Base-by-base conservation (phyloP, 768 basidiomycete genomes). In the Suillus subalutaceus region DNA sequence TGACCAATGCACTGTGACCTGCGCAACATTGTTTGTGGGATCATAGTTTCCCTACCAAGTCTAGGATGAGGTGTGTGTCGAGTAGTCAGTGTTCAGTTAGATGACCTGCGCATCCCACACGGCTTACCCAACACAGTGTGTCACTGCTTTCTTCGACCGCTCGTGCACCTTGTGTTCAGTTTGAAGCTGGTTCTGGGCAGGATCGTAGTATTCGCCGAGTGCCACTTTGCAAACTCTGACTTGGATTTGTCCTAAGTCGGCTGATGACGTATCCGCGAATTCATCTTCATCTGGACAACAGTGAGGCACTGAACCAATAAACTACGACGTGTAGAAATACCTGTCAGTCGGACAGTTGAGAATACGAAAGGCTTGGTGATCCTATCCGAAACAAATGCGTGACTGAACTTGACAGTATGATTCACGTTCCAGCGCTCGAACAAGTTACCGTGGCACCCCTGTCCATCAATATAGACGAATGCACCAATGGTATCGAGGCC, bases 101-200 rank as follows among this genome's bases (percentile, higher is more conserved):
- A 10, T 6, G 37, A 12, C 52, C 10, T 50, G 71, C 77, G 46
- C 53, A 77, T 72, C 70, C 68, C 43, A 77, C 68, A 63, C 23
- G 26, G 15, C 50, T 52, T 26, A 77, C 77, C 72, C 71, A 40
- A 77, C 69, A 63, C 74, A 71, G 10, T 77, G 74, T 1, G 74
- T 69, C 12, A 78, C 65, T 18, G 72, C 76, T 65, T 77, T 77
- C 67, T 77, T 77, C 35, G 72, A 68, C 35, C 74, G 74, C 30
- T 77, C 77, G 44, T 77, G 75, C 10, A 77, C 57, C 46, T 73
- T 78, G 59, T 60, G 56, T 57, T 71, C 59, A 13, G 59, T 60
- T 43, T 60, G 41, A 43, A 60, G 9, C 5, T 41, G 26, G 6
- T 30, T 20, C 26, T 60, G 26, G 6, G 59, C 18, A 18, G 26